These are phyloP conservation scores for Glycine soja DNA, from an alignment of 306 rosid genomes.

Conservation along the genomic window DNA sequence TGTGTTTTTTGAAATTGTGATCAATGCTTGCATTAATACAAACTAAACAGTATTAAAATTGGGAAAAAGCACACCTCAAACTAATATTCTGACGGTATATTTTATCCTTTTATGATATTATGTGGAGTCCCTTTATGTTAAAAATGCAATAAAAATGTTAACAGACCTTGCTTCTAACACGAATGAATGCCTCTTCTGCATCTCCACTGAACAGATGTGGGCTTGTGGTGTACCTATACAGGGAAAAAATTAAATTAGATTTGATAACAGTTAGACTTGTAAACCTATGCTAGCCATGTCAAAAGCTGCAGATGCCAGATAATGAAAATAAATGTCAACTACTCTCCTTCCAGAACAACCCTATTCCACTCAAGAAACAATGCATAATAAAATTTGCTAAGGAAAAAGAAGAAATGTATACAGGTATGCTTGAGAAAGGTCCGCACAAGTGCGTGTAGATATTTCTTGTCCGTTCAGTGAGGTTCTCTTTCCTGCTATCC, in stretches of 20 bases:
- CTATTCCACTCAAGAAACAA: conserved; percentile 20
- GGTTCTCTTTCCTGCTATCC: conserved; percentile 78
- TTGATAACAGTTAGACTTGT: conserved; percentile 17
- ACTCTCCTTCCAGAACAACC: conserved; percentile 10
- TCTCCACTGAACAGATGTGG: conserved; percentile 89
- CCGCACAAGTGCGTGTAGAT: conserved; percentile 74
- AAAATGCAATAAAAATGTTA: conserved; percentile 24
- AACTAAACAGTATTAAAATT: background rate
- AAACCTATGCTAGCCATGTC: conserved; percentile 14
- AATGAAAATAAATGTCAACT: conserved; percentile 32
- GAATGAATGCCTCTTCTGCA: conserved; percentile 83
- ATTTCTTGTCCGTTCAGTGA: conserved; percentile 79
- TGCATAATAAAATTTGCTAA: conserved; percentile 12
- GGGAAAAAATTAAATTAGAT: conserved; percentile 22
- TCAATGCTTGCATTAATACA: conserved; percentile 2
- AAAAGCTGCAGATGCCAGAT: conserved; percentile 30
- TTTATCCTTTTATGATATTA: conserved; percentile 21
- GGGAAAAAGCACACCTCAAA: background rate
- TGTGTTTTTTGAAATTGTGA: background rate
- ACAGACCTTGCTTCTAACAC: conserved; percentile 83
- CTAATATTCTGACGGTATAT: background rate
- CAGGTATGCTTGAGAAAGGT: conserved; percentile 84
- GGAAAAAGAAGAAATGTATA: conserved; percentile 52
- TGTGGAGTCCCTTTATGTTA: background rate
- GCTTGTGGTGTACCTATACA: conserved; percentile 88